Evolutionary conservation across 352 stramenopile species (phyloP), one percentile per base, ranked within the genome.

Genomic region (Phytophthora nicotianae): DNA sequence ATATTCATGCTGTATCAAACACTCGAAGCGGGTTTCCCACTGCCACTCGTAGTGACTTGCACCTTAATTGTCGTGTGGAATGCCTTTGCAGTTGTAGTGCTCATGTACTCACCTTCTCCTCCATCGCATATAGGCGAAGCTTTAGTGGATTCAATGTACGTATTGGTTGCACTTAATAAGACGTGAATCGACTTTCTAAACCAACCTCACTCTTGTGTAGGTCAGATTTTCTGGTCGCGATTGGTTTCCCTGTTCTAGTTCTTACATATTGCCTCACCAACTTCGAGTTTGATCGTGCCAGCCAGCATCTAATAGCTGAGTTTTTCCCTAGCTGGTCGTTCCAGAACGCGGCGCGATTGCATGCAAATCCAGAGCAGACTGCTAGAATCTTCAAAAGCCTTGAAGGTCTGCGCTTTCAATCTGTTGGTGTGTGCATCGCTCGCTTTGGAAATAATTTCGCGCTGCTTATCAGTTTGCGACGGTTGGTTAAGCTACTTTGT

Each of bases 171-270:
- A n/a, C n/a, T n/a, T n/a, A n/a, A n/a, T n/a, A n/a, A n/a, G n/a
- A n/a, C n/a, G n/a, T n/a, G n/a, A n/a, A 29, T 29, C 24, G 7
- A 7, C 4, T 29, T 7, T 7, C 24, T 29, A 29, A 29, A 29
- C 24, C 7, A 29, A 29, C 24, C 3, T 3, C 24, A 29, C 24
- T 19, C 2, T 7, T 47, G 14, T 38, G 24, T 26, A 83, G 71
- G 0, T 80, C 71, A 33, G 72, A 77, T 43, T 58, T 81, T 7
- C 48, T 77, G 19, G 58, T 81, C 16, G 50, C 63, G 1, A 29
- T 81, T 27, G 54, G 26, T 0, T 77, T 75, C 26, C 75, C 72
- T 4, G 55, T 79, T 7, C 9, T 72, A 14, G 43, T 72, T 20
- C 47, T 81, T 6, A 32, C 7, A 8, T 74, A 74, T 35, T 74